Conservation (phyloP, 1,284 basidiomycete genomes). For the Schizophyllum commune region DNA sequence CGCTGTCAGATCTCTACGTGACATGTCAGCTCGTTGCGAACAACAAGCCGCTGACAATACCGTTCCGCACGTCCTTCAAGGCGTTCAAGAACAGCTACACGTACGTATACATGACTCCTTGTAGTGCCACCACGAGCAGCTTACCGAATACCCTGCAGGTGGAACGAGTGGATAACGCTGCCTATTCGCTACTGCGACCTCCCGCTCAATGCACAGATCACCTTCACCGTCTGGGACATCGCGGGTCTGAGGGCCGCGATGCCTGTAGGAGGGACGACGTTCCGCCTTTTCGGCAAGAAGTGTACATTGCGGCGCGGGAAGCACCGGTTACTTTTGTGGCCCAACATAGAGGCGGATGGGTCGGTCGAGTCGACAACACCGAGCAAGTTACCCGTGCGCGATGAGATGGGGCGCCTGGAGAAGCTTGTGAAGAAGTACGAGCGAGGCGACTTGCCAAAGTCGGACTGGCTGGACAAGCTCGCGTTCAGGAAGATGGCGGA, state of each 20-base stretch:
- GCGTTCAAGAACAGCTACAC: constrained; percentile 80
- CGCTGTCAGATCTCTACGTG: constrained; percentile 86
- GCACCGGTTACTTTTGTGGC: constrained; percentile 84
- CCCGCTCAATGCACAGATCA: constrained; percentile 81
- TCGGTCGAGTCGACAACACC: constrained; percentile 78
- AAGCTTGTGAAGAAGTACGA: constrained; percentile 97
- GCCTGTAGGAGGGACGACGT: constrained; percentile 86
- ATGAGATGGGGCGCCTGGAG: constrained; percentile 93
- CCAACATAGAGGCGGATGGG: constrained; percentile 78
- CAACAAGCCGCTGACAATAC: constrained; percentile 87
- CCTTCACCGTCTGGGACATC: constrained; percentile 94
- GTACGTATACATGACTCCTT: constrained; percentile 33
- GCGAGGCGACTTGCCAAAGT: constrained; percentile 86
- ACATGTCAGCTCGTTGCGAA: constrained; percentile 88
- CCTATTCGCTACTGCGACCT: constrained; percentile 91
- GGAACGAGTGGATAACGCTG: constrained; percentile 92
- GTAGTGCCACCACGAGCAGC: neutral
- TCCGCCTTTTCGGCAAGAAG: constrained; percentile 87
- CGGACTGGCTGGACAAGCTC: constrained; percentile 94
- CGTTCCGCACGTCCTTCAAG: constrained; percentile 89
- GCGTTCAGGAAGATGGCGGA: constrained; percentile 92
- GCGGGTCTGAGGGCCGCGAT: constrained; percentile 67
- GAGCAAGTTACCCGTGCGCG: constrained; percentile 70
- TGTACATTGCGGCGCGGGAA: constrained; percentile 89
- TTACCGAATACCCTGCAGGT: constrained; percentile 40